These are phyloP conservation scores for Podospora didyma DNA, from an alignment of 495 filamentous ascomycete species.

Conservation along the genomic window DNA sequence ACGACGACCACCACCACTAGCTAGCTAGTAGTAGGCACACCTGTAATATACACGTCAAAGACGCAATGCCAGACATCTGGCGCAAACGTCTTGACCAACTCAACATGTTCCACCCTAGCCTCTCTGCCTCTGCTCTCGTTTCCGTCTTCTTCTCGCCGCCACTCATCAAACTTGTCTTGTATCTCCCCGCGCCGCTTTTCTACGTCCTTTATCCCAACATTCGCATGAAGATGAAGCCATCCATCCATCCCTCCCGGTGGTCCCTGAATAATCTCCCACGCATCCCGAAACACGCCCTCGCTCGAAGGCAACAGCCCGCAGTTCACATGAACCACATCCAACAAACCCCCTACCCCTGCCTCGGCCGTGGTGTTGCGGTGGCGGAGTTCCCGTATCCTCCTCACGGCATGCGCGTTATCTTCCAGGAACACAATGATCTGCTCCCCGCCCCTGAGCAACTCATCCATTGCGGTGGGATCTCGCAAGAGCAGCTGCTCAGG, in stretches of 20 bases:
- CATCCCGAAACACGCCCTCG: constrained; percentile 57
- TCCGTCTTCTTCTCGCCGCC: constrained; percentile 7
- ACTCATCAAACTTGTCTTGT: constrained; percentile 31
- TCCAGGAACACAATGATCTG: constrained; percentile 66
- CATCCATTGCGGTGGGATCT: not conserved
- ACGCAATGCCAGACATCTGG: constrained; percentile 90
- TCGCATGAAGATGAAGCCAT: constrained; percentile 86
- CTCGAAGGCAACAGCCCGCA: constrained; percentile 76
- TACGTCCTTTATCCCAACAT: constrained; percentile 64
- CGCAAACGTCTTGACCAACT: constrained; percentile 85
- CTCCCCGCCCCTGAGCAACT: constrained; percentile 21
- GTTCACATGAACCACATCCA: constrained; percentile 64
- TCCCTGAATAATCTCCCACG: constrained; percentile 44
- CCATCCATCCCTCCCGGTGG: constrained; percentile 29
- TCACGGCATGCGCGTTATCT: constrained; percentile 56
- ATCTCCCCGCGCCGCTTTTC: constrained; percentile 50
- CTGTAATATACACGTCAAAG: constrained; percentile 65
- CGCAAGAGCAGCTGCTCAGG: constrained; percentile 15
- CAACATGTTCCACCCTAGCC: constrained; percentile 60
- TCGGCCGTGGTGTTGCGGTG: constrained; percentile 7
- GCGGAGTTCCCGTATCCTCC: constrained; percentile 36
- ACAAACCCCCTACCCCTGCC: too few relatives aligned
- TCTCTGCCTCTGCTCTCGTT: not conserved
- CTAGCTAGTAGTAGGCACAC: constrained; percentile 12
- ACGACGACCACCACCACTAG: constrained; percentile 7